A percentile compares a stretch with the other conserved stretches of the same genome.
phyloP scores from a whole-genome alignment of 2,329 filamentous ascomycete genomes.

The Diaporthe caulivora region DNA sequence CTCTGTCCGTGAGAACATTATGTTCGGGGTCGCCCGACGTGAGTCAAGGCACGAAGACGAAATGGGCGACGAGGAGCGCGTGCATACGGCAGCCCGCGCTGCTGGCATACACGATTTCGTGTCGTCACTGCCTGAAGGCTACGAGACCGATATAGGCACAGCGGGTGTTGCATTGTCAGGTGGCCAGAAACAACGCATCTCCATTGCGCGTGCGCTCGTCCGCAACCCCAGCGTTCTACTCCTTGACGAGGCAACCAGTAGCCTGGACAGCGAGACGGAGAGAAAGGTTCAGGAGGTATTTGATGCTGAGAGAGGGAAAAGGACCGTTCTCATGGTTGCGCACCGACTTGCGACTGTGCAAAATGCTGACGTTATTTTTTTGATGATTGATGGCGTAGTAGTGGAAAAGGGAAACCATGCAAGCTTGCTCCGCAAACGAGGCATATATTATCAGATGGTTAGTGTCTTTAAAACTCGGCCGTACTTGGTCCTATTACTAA shows the following conservation, averaged over 20 bases:
- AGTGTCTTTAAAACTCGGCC: neutral
- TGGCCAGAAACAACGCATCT: conserved; percentile 38
- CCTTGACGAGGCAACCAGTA: conserved; percentile 26
- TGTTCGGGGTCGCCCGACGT: neutral
- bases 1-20: conserved; percentile 4
- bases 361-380: conserved; percentile 3
- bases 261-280: conserved; percentile 19
- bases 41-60: neutral
- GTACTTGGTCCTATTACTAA: neutral
- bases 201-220: conserved; percentile 37
- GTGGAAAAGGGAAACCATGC: conserved; percentile 1
- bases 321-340: conserved; percentile 11
- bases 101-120: conserved; percentile 33
- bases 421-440: neutral
- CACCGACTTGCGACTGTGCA: conserved; percentile 8
- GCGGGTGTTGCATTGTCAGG: conserved; percentile 36
- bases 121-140: conserved; percentile 36
- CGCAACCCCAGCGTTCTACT: conserved; percentile 33
- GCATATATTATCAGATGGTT: conserved; percentile 16
- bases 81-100: neutral
- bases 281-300: conserved; percentile 9
- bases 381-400: conserved; percentile 4
- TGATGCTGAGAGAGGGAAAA: conserved; percentile 2
- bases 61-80: neutral
- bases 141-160: conserved; percentile 36